phyloP scores from a whole-genome alignment of 1,139 yeast species.

The Yamadazyma epiphylla region DNA sequence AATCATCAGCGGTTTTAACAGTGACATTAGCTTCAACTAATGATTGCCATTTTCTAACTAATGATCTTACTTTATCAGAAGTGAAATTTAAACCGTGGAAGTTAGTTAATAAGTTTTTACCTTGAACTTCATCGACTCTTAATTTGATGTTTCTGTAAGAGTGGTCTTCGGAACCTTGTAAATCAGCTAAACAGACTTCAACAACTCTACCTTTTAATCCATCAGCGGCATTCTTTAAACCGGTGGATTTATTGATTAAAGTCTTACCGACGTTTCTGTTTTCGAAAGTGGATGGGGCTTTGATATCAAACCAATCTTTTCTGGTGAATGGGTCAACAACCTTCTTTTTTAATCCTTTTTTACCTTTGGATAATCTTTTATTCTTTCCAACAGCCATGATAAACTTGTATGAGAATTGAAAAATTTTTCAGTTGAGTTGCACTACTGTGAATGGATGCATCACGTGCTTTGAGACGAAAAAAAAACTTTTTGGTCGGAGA shows the following conservation, averaged over 20 bases:
- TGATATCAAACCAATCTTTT: constrained; percentile 51
- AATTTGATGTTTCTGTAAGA: constrained; percentile 49
- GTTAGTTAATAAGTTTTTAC: constrained; percentile 53
- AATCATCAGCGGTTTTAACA: constrained; percentile 49
- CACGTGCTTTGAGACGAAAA: too few species aligned
- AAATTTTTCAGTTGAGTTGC: too few species aligned
- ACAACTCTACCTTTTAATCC: constrained; percentile 52
- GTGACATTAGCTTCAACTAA: constrained; percentile 51
- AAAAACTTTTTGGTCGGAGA: too few species aligned
- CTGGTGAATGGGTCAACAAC: constrained; percentile 51
- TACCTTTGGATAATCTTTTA: constrained; percentile 53
- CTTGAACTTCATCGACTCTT: constrained; percentile 54
- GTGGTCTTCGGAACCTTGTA: constrained; percentile 53
- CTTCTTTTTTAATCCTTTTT: constrained; percentile 52
- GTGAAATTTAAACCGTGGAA: constrained; percentile 52
- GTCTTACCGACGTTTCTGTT: constrained; percentile 52
- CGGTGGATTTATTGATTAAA: constrained; percentile 49
- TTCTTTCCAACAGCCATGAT: constrained; percentile 51
- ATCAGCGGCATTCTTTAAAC: constrained; percentile 51
- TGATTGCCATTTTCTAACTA: constrained; percentile 54
- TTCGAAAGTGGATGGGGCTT: constrained; percentile 51
- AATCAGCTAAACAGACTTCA: constrained; percentile 48
- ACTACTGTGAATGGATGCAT: too few species aligned
- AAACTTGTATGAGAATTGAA: neutral
- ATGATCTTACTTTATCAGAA: constrained; percentile 48